Evolutionary conservation across 73 alveolate species (phyloP), one percentile per base, ranked within the genome.

Genomic region (Paramecium bursaria): DNA sequence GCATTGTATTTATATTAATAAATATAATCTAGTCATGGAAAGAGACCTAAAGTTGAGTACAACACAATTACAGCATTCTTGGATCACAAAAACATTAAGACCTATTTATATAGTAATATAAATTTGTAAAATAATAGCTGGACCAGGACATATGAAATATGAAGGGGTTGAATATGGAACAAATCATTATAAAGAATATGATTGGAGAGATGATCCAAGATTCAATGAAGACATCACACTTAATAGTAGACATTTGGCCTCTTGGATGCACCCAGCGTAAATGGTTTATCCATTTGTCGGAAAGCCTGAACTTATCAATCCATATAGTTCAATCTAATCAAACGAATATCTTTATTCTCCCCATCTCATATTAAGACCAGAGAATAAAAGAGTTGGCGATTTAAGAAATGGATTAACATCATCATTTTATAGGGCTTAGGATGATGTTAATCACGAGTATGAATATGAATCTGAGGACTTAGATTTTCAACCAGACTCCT

Each of bases 181-280:
- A 42, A 57, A 53, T 19, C 82, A 67, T 39, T 53, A 46, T 9
- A 67, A 67, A n/a, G 60, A 53, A 19, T 79, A 79, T 54, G 89
- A 79, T 54, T 79, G 89, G 89, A 79, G 89, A 46, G 89, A 79
- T 54, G 89, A 79, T 33, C 89, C 89, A 9, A 52, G 54, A 35
- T 61, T 49, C 48, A 79, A 79, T 53, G 57, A 67, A 10, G 89
- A 79, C 35, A 31, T 48, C 13, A 73, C 26, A 10, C 48, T 25
- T 39, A 50, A 48, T 14, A 79, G 50, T 27, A 79, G 74, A 55
- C 73, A 79, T 79, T 29, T n/a, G n/a, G n/a, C n/a, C n/a, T n/a
- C n/a, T 48, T 39, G 89, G 89, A 3, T 79, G 89, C 49, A 79
- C 35, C 89, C 89, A 79, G 73, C 51, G 50, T 53, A 80, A 29